Evolutionary conservation across 257 asterid genomes (phyloP), one percentile per base, ranked within the genome.

Genomic region (Euphrasia confusa): DNA sequence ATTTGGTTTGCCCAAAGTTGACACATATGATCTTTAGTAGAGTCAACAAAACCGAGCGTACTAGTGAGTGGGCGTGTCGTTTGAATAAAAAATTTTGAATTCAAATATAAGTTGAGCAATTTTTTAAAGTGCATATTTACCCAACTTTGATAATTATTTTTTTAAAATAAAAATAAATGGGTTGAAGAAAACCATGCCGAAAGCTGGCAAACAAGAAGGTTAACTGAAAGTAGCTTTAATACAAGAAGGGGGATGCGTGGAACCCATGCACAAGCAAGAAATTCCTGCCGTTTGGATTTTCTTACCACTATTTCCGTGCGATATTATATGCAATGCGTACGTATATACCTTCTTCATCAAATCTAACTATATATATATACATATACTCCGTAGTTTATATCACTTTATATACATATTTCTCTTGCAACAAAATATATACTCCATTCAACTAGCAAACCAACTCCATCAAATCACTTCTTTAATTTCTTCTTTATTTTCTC

Each of bases 231-330:
- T 63, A 44, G 77, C 88, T 79, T 80, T 86, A 63, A 68, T 54
- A 55, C 72, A 74, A 75, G 78, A 77, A 72, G 68, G 71, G 80
- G 64, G 75, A 76, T 75, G 96, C 95, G 84, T 83, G 94, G 75
- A 73, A 45, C 57, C 76, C 86, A 79, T 78, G 82, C 74, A 67
- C 59, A 55, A 66, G 57, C 81, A 77, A 77, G 68, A 68, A 71
- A 70, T n/a, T 15, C 66, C 61, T 59, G 64, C 48, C 74, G 13
- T 40, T 17, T 27, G 10, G 59, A 48, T 40, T 58, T 63, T 68
- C 8, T 24, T 11, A 24, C 52, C 64, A 9, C 61, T 21, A 21
- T 21, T 21, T 21, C 24, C 24, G 24, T 21, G 62, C 55, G 53
- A 64, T 49, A 68, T 33, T 33, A 64, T 66, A 53, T 49, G 27